Base-by-base conservation (phyloP, 1,284 basidiomycete genomes). In the Irpex sp. region DNA sequence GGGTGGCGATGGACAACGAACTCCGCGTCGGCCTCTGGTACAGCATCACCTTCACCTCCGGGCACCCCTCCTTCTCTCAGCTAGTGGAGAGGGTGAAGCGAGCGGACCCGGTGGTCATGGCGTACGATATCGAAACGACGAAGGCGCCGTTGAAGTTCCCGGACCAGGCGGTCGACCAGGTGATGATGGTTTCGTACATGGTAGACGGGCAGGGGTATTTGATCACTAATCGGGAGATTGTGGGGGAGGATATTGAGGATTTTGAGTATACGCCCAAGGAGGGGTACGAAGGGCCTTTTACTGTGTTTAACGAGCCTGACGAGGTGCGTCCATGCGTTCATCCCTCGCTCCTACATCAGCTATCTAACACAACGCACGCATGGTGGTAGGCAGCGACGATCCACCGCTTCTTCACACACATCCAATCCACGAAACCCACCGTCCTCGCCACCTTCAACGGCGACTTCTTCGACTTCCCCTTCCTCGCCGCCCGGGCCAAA, bases 171-270 rank as follows among this genome's bases (percentile, higher is more conserved):
- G 90, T 93, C 19, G 97, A 99, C 79, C 96, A 97, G 74, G 94
- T 99, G 71, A 99, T 99, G 97, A 99, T 99, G 97, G 99, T 99
- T 69, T 99, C 97, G 52, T 97, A 97, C 78, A 97, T 97, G 94
- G 81, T 97, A 40, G 95, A 97, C 74, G 95, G 94, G 0, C 94
- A 98, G 75, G 97, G 97, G 0, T 99, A 92, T 73, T 85, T 99
- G 66, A 98, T 99, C 76, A 98, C 96, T 19, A 99, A 99, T 72
- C 86, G 97, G 57, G 97, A 99, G 69, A 98, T 99, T 61, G 95
- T 99, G 64, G 90, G 91, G 65, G 96, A 99, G 74, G 95, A 99
- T 74, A 98, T 99, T 65, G 95, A 97, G 49, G 93, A 99, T 74
- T 99, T 99, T 71, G 97, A 99, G 75, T 99, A 99, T 75, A 98